Evolutionary conservation across 164 flowering plant species (phyloP), one percentile per base, ranked within the genome.

Genomic region (Amborella trichopoda): DNA sequence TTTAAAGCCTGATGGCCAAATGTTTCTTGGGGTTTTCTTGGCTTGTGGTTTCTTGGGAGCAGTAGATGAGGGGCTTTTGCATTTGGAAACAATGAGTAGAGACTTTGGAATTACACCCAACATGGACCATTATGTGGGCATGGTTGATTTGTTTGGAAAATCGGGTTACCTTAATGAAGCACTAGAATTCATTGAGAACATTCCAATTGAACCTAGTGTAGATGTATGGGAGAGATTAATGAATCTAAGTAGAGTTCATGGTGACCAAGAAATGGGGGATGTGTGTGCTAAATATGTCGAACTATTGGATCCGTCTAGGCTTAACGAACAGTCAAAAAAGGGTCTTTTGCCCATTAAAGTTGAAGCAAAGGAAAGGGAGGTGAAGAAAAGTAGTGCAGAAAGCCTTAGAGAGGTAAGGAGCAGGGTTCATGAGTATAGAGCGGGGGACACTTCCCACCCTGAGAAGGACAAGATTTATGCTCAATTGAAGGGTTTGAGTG

Each of bases 401-500:
- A 68, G 42, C 33, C 54, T 57, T 43, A 40, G 64, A 19, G 74
- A 71, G 26, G 61, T 40, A n/a, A 58, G 66, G 50, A 68, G 58
- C 53, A 63, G 49, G 41, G 72, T 68, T 12, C 78, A 69, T 38
- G 78, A 76, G 50, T 78, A 68, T 56, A 69, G 72, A 30, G 88
- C 88, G 3, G 94, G 88, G 27, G 94, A 83, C 53, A 72, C 61
- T 20, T 80, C 81, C 40, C 72, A 72, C 52, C 74, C 87, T 9
- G 81, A 77, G 22, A 63, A 46, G 26, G 78, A 70, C 26, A 70
- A 23, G 59, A 55, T 74, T 27, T 79, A 76, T 46, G 66, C 66
- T 0, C 60, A 56, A 30, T 59, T 85, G 28, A 68, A 62, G 38
- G 55, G 70, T 8, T 30, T 76, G 62, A 64, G 44, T 60, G 64